Evolutionary conservation across 768 basidiomycete species (phyloP).

Genomic region (Mycena chlorophos): DNA sequence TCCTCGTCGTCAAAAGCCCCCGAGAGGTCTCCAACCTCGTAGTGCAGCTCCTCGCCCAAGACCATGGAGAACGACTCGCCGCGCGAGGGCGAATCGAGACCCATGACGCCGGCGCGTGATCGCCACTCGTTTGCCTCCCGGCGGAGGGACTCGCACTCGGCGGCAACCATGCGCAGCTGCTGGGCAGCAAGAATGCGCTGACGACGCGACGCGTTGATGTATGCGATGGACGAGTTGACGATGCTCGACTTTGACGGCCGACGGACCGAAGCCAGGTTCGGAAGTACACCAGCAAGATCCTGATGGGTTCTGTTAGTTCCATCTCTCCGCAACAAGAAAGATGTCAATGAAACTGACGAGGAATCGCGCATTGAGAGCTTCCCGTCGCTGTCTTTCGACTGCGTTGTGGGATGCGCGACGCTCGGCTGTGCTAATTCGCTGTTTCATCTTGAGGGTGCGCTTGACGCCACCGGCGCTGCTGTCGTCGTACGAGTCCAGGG

Average conservation of each 20-base stretch:
- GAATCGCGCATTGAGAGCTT: conserved; percentile 74
- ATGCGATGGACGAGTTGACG: conserved; percentile 74
- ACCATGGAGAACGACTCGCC: conserved; percentile 54
- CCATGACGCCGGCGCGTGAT: conserved; percentile 52
- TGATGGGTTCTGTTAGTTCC: conserved; percentile 41
- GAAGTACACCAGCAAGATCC: conserved; percentile 69
- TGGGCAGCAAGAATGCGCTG: conserved; percentile 64
- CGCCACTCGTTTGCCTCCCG: conserved; percentile 77
- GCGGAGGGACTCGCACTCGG: conserved; percentile 66
- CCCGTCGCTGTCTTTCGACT: conserved; percentile 71
- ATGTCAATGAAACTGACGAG: conserved; percentile 30
- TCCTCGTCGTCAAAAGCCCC: conserved; percentile 21
- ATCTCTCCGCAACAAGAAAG: background rate
- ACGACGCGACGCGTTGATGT: conserved; percentile 59
- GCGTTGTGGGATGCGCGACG: conserved; percentile 80
- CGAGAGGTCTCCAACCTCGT: conserved; percentile 21
- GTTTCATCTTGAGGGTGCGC: conserved; percentile 23
- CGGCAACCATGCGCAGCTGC: conserved; percentile 58
- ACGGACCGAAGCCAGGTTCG: conserved; percentile 65
- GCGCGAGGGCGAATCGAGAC: conserved; percentile 53
- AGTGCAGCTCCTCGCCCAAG: conserved; percentile 44
- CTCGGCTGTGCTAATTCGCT: conserved; percentile 73
- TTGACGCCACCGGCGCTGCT: conserved; percentile 19
- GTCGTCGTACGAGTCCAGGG: conserved; percentile 20
- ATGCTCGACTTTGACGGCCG: conserved; percentile 78